A percentile compares a stretch with the other conserved stretches of the same genome.
Evolutionary conservation across 2,329 filamentous ascomycete species (phyloP).

Genomic region (Calcarisporium arbuscula): DNA sequence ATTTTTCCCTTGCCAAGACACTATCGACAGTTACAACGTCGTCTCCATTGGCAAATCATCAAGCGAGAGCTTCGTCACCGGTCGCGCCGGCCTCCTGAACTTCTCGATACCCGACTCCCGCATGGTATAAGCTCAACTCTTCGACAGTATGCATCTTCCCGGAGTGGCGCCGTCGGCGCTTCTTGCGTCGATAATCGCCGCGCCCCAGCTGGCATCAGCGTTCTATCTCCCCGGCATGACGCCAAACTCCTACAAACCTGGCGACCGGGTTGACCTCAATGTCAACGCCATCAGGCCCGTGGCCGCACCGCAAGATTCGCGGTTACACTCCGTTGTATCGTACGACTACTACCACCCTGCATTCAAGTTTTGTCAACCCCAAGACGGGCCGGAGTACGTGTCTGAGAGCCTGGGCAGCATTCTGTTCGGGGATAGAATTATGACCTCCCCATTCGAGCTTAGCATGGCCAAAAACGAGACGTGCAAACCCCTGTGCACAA

Average conservation of each 20-base stretch:
- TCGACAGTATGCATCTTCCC: constrained; percentile 46
- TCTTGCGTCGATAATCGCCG: constrained; percentile 41
- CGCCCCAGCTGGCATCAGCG: constrained; percentile 54
- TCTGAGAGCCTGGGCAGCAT: constrained; percentile 87
- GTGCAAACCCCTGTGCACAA: constrained; percentile 73
- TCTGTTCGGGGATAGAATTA: constrained; percentile 92
- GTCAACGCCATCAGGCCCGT: constrained; percentile 92
- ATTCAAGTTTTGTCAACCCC: constrained; percentile 83
- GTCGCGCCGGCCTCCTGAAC: too few species aligned
- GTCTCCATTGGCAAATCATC: too few species aligned
- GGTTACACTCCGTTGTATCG: constrained; percentile 85
- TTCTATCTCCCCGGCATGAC: constrained; percentile 97
- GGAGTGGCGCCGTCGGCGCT: constrained; percentile 43
- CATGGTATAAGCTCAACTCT: too few species aligned
- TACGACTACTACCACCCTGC: constrained; percentile 91
- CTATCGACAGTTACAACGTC: too few species aligned
- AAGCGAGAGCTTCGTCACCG: too few species aligned
- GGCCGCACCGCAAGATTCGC: constrained; percentile 67
- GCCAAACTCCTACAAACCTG: constrained; percentile 80
- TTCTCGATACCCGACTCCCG: too few species aligned
- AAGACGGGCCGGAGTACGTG: constrained; percentile 69
- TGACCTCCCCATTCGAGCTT: constrained; percentile 89
- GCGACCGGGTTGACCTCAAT: constrained; percentile 75
- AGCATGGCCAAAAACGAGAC: constrained; percentile 81
- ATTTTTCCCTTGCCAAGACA: too few species aligned